Conservation (phyloP, 139 green algal genomes). For the Chlamydomonas eustigma region DNA sequence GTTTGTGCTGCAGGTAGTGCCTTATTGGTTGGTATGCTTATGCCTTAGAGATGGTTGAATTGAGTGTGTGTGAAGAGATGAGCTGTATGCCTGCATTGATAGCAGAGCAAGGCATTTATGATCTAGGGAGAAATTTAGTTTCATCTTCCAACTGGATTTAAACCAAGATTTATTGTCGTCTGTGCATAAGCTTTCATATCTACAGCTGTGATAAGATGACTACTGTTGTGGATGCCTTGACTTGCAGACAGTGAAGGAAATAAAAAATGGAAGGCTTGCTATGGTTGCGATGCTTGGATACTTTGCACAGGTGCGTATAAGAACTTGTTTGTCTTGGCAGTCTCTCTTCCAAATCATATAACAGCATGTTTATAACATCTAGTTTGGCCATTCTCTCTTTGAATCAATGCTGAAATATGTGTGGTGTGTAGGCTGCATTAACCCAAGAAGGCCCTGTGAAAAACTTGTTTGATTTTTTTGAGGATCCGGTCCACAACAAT, state of each 20-base stretch:
- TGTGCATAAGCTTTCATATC: no score
- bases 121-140: no score
- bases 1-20: constrained; percentile 49
- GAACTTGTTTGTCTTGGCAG: neutral
- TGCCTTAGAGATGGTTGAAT: no score
- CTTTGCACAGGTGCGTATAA: constrained; percentile 18
- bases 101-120: no score
- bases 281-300: constrained; percentile 76
- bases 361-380: neutral
- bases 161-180: no score
- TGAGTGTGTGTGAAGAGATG: no score
- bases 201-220: no score
- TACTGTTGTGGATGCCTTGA: no score
- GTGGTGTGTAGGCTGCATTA: constrained; percentile 49
- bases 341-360: neutral
- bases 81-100: no score
- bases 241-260: constrained; percentile 74
- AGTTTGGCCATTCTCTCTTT: neutral
- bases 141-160: no score
- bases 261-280: constrained; percentile 84
- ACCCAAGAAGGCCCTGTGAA: constrained; percentile 68
- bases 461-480: constrained; percentile 74
- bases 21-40: neutral
- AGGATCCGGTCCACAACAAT: constrained; percentile 53
- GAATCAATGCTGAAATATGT: neutral